Evolutionary conservation across 768 basidiomycete species (phyloP).

Genomic region (Pulveroboletus sp.): DNA sequence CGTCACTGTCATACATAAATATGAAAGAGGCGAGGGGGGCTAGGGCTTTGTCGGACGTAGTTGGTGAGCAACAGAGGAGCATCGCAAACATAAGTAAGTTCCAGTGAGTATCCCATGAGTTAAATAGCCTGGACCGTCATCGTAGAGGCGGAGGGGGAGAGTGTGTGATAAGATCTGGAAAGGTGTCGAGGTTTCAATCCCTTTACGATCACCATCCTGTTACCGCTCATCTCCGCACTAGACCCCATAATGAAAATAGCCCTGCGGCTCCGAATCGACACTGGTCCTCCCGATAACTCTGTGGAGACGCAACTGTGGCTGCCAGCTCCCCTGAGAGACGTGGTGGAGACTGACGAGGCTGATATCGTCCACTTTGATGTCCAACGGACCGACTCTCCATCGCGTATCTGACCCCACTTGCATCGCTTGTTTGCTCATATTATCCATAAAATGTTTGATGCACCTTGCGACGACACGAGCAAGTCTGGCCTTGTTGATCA

Average conservation of each 20-base stretch:
- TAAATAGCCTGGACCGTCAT: too few relatives aligned
- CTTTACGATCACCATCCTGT: too few relatives aligned
- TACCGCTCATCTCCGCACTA: too few relatives aligned
- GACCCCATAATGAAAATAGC: background rate
- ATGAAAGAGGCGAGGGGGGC: too few relatives aligned
- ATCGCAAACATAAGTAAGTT: too few relatives aligned
- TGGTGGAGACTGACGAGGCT: conserved; percentile 72
- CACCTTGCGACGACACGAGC: conserved; percentile 70
- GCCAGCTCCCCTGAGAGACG: conserved; percentile 76
- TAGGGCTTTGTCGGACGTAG: too few relatives aligned
- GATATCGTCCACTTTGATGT: conserved; percentile 10
- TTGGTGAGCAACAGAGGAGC: too few relatives aligned
- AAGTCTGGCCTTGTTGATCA: conserved; percentile 63
- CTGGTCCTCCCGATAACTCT: background rate
- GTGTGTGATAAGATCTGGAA: too few relatives aligned
- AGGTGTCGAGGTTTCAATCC: too few relatives aligned
- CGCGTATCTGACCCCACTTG: background rate
- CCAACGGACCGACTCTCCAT: conserved; percentile 15
- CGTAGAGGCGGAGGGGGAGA: too few relatives aligned
- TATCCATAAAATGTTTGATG: conserved; percentile 28
- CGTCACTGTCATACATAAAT: too few relatives aligned
- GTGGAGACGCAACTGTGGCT: conserved; percentile 59
- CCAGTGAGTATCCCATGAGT: too few relatives aligned
- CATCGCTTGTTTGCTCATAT: conserved; percentile 4
- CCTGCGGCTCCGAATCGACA: background rate